These are phyloP conservation scores for Trametes elegans DNA, from an alignment of 768 basidiomycete species.

Conservation along the genomic window DNA sequence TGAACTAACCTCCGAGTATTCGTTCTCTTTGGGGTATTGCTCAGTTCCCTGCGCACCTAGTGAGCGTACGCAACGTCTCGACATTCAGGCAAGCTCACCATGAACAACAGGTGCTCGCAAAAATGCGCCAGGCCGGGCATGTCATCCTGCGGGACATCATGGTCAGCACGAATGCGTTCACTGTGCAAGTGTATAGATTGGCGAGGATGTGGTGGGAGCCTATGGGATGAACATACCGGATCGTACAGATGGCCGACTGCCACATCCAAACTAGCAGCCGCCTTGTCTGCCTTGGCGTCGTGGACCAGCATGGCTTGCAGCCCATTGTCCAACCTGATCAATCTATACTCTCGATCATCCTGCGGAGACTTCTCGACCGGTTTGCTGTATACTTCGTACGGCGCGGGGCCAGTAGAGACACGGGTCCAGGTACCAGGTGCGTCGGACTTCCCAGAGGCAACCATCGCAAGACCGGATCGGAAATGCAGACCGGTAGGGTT, in stretches of 20 bases:
- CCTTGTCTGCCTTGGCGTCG: conserved; percentile 87
- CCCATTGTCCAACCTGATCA: conserved; percentile 86
- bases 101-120: conserved; percentile 94
- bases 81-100: conserved; percentile 53
- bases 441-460: conserved; percentile 7
- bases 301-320: conserved; percentile 83
- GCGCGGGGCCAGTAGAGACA: conserved; percentile 14
- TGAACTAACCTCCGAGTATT: conserved; percentile 75
- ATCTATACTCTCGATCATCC: conserved; percentile 77
- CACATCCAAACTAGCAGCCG: conserved; percentile 92
- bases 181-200: background rate
- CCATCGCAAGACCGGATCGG: conserved; percentile 15
- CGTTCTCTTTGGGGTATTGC: conserved; percentile 88
- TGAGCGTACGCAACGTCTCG: background rate
- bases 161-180: background rate
- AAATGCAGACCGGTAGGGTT: background rate
- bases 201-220: background rate
- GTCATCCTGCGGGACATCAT: conserved; percentile 53
- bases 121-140: conserved; percentile 94
- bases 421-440: conserved; percentile 12
- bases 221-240: conserved; percentile 56
- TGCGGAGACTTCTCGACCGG: conserved; percentile 68
- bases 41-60: conserved; percentile 59
- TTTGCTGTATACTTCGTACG: conserved; percentile 54
- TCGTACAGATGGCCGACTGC: conserved; percentile 92